Percentiles rank a stretch among this genome's conserved stretches.
Evolutionary conservation across 306 rosid species (phyloP).

Genomic region (Citrullus colocynthis): DNA sequence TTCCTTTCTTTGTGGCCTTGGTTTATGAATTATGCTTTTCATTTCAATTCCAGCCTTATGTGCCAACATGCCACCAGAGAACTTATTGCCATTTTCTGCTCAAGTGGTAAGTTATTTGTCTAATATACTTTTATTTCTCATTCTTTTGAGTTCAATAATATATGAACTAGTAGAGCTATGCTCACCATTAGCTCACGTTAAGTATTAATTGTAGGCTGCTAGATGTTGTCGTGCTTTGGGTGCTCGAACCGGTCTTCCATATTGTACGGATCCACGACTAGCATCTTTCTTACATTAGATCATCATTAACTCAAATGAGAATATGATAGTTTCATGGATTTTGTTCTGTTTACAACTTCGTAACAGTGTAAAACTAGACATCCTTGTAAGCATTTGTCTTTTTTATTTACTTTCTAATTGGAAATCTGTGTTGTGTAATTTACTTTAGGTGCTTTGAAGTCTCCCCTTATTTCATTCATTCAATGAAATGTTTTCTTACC

Average conservation of each 20-base stretch:
- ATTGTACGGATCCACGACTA: constrained; percentile 46
- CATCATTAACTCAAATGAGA: neutral
- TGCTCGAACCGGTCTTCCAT: constrained; percentile 77
- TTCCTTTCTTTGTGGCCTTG: neutral
- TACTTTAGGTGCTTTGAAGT: too few relatives aligned
- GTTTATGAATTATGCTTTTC: neutral
- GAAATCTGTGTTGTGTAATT: too few relatives aligned
- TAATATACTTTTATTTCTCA: neutral
- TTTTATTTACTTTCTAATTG: too few relatives aligned
- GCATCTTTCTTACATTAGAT: constrained; percentile 32
- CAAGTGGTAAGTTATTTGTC: constrained; percentile 50
- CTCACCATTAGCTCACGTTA: neutral
- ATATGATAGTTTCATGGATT: neutral
- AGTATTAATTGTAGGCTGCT: constrained; percentile 50
- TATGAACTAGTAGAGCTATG: too few relatives aligned
- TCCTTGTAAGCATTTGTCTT: too few relatives aligned
- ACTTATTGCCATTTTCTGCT: constrained; percentile 77
- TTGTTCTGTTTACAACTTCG: too few relatives aligned
- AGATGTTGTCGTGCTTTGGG: constrained; percentile 75
- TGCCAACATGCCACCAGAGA: constrained; percentile 65
- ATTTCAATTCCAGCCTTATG: constrained; percentile 55
- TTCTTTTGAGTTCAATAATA: too few relatives aligned
- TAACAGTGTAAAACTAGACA: too few relatives aligned
- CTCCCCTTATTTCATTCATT: too few relatives aligned
- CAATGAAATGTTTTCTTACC: too few relatives aligned